Conservation (phyloP, 2,329 filamentous ascomycete species). For the Fusarium chuoi region DNA sequence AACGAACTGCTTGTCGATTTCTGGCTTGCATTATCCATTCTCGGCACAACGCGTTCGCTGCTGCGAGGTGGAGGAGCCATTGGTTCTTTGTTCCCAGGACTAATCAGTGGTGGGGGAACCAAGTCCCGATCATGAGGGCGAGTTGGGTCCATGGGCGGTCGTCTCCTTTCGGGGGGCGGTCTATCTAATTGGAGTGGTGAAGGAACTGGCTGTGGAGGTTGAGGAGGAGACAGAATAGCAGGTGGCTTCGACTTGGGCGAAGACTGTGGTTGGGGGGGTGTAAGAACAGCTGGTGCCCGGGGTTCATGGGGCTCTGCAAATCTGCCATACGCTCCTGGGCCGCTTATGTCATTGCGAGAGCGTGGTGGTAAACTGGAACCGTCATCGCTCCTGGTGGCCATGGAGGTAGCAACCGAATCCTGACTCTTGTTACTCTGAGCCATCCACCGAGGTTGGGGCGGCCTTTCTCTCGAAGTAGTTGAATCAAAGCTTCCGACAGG, state of each 20-base stretch:
- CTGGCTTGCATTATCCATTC: slow-evolving; percentile 55
- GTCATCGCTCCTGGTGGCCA: slow-evolving; percentile 62
- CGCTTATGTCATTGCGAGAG: slow-evolving; percentile 62
- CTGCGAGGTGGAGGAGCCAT: slow-evolving; percentile 62
- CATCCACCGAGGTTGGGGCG: slow-evolving; percentile 58
- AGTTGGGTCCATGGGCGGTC: slow-evolving; percentile 73
- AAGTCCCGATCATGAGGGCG: slow-evolving; percentile 65
- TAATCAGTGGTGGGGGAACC: slow-evolving; percentile 68
- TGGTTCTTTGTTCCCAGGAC: slow-evolving; percentile 58
- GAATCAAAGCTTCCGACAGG: slow-evolving; percentile 65
- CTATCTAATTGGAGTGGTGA: slow-evolving; percentile 50
- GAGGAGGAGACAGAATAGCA: slow-evolving; percentile 33
- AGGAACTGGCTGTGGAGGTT: slow-evolving; percentile 41
- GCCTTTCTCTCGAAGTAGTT: slow-evolving; percentile 52
- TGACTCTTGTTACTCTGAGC: slow-evolving; percentile 66
- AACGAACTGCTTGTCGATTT: slow-evolving; percentile 41
- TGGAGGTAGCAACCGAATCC: slow-evolving; percentile 64
- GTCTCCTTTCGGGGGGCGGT: slow-evolving; percentile 69
- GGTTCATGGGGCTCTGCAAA: slow-evolving; percentile 49
- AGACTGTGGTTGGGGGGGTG: slow-evolving; percentile 40
- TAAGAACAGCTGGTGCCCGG: slow-evolving; percentile 25
- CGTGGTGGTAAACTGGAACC: slow-evolving; percentile 60
- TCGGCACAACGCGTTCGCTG: slow-evolving; percentile 59
- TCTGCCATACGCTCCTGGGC: slow-evolving; percentile 52
- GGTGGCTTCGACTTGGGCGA: slow-evolving; percentile 41